Conservation (phyloP, 176 grass and related monocot genomes). For the maize (Zea mays) region Zm-B73-REFERENCE-NAM-5.0 NC_050100.1:156002001-156002500, state of each 20-base stretch:
- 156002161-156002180: conserved; percentile 53
- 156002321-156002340: conserved; percentile 34
- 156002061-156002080: not conserved
- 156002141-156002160: conserved; percentile 45
- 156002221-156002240: conserved; percentile 72
- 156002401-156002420: conserved; percentile 57
- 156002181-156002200: conserved; percentile 74
- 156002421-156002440: conserved; percentile 52
- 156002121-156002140: not conserved
- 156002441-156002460: conserved; percentile 9
- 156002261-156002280: conserved; percentile 45
- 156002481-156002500: conserved; percentile 12
- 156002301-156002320: conserved; percentile 26
- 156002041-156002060: not conserved
- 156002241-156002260: conserved; percentile 54
- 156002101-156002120: not conserved
- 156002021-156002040: not conserved
- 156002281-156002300: conserved; percentile 31
- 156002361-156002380: conserved; percentile 53
- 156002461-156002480: too few species aligned
- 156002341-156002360: conserved; percentile 42
- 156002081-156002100: not conserved
- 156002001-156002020: conserved; percentile 23
- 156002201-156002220: conserved; percentile 61
- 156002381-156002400: conserved; percentile 69